Percentiles rank a stretch among this genome's conserved stretches.
These are phyloP conservation scores for Melaleuca quinquenervia DNA, from an alignment of 345 rosid species.

Conservation along the genomic window DNA sequence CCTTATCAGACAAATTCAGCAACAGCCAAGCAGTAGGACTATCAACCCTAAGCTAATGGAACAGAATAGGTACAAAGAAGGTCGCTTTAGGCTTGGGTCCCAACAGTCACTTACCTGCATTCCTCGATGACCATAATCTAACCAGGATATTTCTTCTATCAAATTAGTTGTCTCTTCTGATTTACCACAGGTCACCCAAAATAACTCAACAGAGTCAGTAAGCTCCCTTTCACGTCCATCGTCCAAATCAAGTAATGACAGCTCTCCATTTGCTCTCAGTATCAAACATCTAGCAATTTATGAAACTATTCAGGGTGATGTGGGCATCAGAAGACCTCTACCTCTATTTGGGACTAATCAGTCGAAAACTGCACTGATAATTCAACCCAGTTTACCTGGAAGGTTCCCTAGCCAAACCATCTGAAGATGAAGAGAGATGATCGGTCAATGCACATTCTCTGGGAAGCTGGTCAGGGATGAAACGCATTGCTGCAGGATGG, in stretches of 20 bases:
- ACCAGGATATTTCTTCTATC: conserved; percentile 95
- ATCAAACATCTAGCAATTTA: conserved; percentile 67
- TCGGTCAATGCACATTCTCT: conserved; percentile 35
- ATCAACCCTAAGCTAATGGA: not conserved
- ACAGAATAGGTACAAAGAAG: not conserved
- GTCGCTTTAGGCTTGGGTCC: not conserved
- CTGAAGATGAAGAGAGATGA: conserved; percentile 30
- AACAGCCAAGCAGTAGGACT: not conserved
- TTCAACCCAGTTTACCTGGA: conserved; percentile 45
- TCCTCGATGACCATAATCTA: conserved; percentile 94
- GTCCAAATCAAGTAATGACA: conserved; percentile 91
- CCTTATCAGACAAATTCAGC: conserved; percentile 29
- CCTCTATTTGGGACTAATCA: not conserved
- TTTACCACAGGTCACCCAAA: conserved; percentile 99
- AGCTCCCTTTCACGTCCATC: conserved; percentile 97
- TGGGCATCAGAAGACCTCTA: not conserved
- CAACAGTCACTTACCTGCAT: conserved; percentile 69
- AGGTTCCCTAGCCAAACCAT: conserved; percentile 53
- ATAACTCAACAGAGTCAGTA: conserved; percentile 88
- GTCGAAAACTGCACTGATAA: conserved; percentile 1
- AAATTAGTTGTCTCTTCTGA: conserved; percentile 76
- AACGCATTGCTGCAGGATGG: conserved; percentile 99
- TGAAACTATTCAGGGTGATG: conserved; percentile 16
- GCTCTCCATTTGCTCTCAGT: conserved; percentile 88
- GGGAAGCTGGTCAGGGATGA: conserved; percentile 78